A percentile compares a stretch with the other conserved stretches of the same genome.
phyloP scores from a whole-genome alignment of 2,329 filamentous ascomycete genomes.

The Talaromyces sp. region DNA sequence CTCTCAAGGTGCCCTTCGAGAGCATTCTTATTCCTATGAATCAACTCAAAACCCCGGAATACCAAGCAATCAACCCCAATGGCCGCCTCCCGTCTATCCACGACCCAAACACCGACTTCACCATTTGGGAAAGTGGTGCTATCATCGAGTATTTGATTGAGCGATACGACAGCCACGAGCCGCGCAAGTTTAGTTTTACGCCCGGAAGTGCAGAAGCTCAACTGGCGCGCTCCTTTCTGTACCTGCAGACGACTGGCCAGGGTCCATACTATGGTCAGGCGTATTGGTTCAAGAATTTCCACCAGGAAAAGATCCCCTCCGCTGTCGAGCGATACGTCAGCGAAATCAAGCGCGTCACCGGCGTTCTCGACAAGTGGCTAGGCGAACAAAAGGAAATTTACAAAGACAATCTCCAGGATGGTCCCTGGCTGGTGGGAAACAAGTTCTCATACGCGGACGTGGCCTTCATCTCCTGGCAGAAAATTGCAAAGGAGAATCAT shows the following conservation, averaged over 20 bases:
- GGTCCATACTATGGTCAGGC: slow-evolving; percentile 17
- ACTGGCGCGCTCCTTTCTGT: slow-evolving; percentile 11
- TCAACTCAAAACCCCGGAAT: slow-evolving; percentile 19
- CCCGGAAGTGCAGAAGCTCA: slow-evolving; percentile 16
- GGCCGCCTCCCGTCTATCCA: slow-evolving; percentile 13
- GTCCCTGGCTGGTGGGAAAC: slow-evolving; percentile 29
- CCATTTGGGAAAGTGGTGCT: slow-evolving; percentile 17
- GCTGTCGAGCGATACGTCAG: slow-evolving; percentile 12
- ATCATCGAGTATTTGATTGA: slow-evolving; percentile 18
- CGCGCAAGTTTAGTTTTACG: slow-evolving; percentile 19
- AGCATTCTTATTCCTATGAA: slow-evolving; percentile 18
- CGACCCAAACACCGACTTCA: slow-evolving; percentile 18
- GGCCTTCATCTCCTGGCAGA: slow-evolving; percentile 17
- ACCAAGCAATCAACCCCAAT: slow-evolving; percentile 18
- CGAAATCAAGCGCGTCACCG: slow-evolving; percentile 15
- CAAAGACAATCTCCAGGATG: neutral
- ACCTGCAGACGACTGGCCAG: slow-evolving; percentile 11
- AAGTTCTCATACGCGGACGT: slow-evolving; percentile 15
- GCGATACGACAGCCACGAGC: slow-evolving; percentile 21
- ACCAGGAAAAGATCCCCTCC: slow-evolving; percentile 8
- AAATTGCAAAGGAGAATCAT: neutral
- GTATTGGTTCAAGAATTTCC: slow-evolving; percentile 15
- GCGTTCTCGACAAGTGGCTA: slow-evolving; percentile 14
- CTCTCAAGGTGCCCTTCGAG: slow-evolving; percentile 26
- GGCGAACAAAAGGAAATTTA: slow-evolving; percentile 23